phyloP scores from a whole-genome alignment of 2,329 filamentous ascomycete species.

The Sporothrix phasma region DNA sequence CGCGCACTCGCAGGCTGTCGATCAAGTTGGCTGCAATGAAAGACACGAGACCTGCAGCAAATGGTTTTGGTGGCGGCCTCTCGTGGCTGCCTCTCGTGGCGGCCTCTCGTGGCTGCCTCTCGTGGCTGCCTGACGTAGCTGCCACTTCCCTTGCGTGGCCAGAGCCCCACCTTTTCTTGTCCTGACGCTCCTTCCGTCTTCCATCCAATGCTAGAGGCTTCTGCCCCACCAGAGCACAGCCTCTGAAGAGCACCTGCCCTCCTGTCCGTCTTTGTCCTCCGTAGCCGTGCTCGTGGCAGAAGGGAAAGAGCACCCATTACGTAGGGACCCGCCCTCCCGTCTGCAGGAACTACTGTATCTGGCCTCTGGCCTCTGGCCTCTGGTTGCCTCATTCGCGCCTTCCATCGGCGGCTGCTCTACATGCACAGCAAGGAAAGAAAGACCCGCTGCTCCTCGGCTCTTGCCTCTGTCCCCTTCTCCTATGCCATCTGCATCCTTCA shows the following conservation, averaged over 20 bases:
- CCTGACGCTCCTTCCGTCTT: not conserved
- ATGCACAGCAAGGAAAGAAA: not conserved
- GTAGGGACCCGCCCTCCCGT: not conserved
- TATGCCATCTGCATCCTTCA: not conserved
- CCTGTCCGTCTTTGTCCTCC: not conserved
- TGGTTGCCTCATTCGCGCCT: not conserved
- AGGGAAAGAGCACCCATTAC: not conserved
- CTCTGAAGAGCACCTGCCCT: not conserved
- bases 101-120: too few relatives aligned
- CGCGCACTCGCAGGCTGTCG: too few relatives aligned
- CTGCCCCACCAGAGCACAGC: slow-evolving; percentile 11
- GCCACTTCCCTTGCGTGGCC: too few relatives aligned
- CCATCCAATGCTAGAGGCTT: not conserved
- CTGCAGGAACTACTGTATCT: not conserved
- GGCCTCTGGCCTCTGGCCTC: not conserved
- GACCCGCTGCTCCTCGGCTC: not conserved
- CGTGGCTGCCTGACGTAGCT: too few relatives aligned
- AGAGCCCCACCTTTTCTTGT: slow-evolving; percentile 8
- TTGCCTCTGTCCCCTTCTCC: not conserved
- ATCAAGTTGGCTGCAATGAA: too few relatives aligned
- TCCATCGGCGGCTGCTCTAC: not conserved
- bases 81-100: too few relatives aligned
- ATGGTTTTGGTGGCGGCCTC: too few relatives aligned
- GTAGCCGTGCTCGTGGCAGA: too few relatives aligned
- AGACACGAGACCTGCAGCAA: too few relatives aligned